A percentile compares a stretch with the other conserved stretches of the same genome.
These are phyloP conservation scores for Metschnikowia dekortorum DNA, from an alignment of 805 yeast species.

Conservation along the genomic window DNA sequence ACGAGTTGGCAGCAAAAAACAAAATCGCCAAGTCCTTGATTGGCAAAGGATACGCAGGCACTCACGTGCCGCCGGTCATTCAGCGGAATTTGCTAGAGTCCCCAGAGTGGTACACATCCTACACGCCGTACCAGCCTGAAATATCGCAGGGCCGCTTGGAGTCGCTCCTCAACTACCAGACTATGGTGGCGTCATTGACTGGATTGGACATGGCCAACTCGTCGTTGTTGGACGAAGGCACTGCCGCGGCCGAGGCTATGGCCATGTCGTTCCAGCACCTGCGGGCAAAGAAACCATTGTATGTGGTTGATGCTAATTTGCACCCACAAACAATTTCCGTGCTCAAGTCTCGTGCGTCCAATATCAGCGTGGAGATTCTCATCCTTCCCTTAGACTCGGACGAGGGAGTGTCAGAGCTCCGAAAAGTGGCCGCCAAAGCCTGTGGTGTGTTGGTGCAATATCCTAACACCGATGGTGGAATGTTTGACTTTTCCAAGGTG, in stretches of 20 bases:
- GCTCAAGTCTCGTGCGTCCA: conserved; percentile 70
- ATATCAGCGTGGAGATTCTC: conserved; percentile 62
- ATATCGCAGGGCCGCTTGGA: conserved; percentile 95
- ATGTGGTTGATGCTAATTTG: conserved; percentile 67
- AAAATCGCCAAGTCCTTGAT: conserved; percentile 69
- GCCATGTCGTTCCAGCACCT: conserved; percentile 65
- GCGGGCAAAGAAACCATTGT: conserved; percentile 64
- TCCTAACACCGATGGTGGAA: conserved; percentile 80
- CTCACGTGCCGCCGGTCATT: conserved; percentile 84
- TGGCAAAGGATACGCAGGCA: conserved; percentile 94
- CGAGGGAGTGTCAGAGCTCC: conserved; percentile 26
- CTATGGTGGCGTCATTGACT: conserved; percentile 84
- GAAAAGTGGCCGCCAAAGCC: conserved; percentile 30
- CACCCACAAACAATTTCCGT: conserved; percentile 88
- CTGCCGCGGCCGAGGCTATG: conserved; percentile 98
- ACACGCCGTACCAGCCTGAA: conserved; percentile 98
- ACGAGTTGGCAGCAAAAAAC: conserved; percentile 70
- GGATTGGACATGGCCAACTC: conserved; percentile 96
- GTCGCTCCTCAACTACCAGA: conserved; percentile 85
- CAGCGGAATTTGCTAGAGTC: conserved; percentile 88
- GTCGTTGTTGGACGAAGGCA: conserved; percentile 90
- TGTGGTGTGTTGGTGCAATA: conserved; percentile 89
- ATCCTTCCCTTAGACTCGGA: conserved; percentile 50
- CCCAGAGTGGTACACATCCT: conserved; percentile 98
- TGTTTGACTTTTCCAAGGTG: conserved; percentile 46